These are phyloP conservation scores for Cubamyces lactineus DNA, from an alignment of 768 basidiomycete genomes.

Conservation along the genomic window DNA sequence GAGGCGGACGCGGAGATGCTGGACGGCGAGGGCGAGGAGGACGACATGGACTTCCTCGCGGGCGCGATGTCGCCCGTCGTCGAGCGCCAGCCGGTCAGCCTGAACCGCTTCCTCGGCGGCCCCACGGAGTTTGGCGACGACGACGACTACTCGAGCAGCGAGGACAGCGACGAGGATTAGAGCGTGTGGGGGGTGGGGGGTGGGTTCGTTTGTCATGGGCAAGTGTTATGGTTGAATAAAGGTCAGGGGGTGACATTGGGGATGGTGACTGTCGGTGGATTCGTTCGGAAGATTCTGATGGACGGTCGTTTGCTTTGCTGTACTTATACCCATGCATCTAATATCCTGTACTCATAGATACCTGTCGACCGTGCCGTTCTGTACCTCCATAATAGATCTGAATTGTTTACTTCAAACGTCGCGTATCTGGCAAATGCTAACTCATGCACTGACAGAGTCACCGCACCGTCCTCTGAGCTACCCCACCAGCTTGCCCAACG, in stretches of 20 bases:
- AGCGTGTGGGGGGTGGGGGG: no score
- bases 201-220: neutral
- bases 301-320: neutral
- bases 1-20: constrained; percentile 10
- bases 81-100: constrained; percentile 23
- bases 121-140: constrained; percentile 29
- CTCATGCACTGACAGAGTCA: no score
- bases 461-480: no score
- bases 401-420: no score
- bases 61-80: constrained; percentile 25
- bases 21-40: constrained; percentile 16
- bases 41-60: constrained; percentile 26
- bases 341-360: constrained; percentile 9
- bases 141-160: constrained; percentile 33
- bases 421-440: no score
- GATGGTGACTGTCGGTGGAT: neutral
- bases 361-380: constrained; percentile 3
- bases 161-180: constrained; percentile 35
- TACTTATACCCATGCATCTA: constrained; percentile 13
- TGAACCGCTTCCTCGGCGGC: constrained; percentile 10
- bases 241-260: neutral
- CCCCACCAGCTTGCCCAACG: neutral
- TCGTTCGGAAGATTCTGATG: no score
- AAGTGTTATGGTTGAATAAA: neutral
- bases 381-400: constrained; percentile 6